These are phyloP conservation scores for Coprinopsis cinerea DNA, from an alignment of 768 basidiomycete species.

Conservation along the genomic window DNA sequence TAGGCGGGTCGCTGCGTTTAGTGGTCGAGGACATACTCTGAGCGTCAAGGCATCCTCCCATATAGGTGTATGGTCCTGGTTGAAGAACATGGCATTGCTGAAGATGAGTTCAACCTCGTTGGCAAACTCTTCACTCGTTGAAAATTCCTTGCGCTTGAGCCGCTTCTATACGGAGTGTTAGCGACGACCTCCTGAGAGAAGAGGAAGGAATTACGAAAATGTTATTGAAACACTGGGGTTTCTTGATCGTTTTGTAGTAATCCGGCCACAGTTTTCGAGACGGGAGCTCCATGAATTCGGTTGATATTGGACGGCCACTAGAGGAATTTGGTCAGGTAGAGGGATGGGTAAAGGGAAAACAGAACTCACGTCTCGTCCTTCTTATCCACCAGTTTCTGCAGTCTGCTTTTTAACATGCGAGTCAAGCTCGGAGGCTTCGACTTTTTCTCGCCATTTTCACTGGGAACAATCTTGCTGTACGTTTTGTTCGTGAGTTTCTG, in stretches of 20 bases:
- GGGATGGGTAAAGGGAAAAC: conserved; percentile 5
- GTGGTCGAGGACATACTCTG: conserved; percentile 38
- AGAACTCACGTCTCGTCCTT: conserved; percentile 59
- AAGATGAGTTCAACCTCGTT: conserved; percentile 88
- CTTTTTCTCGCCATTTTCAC: conserved; percentile 30
- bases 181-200: conserved; percentile 5
- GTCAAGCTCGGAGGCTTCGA: conserved; percentile 59
- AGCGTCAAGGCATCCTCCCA: conserved; percentile 74
- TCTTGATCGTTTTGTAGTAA: conserved; percentile 77
- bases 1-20: conserved; percentile 7
- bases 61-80: conserved; percentile 77
- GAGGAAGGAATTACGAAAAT: conserved; percentile 53
- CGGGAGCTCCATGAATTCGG: conserved; percentile 82
- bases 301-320: conserved; percentile 63
- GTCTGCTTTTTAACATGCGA: conserved; percentile 57
- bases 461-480: conserved; percentile 40
- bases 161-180: conserved; percentile 51
- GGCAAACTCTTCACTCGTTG: conserved; percentile 61
- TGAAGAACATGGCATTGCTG: conserved; percentile 83
- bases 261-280: conserved; percentile 70
- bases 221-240: conserved; percentile 71
- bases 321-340: background rate
- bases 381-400: conserved; percentile 71
- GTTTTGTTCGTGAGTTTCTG: conserved; percentile 49
- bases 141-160: conserved; percentile 76